Percentiles rank a stretch among this genome's conserved stretches.
phyloP scores from a whole-genome alignment of 176 grass and related monocot species.

The Tillandsia leiboldiana region DNA sequence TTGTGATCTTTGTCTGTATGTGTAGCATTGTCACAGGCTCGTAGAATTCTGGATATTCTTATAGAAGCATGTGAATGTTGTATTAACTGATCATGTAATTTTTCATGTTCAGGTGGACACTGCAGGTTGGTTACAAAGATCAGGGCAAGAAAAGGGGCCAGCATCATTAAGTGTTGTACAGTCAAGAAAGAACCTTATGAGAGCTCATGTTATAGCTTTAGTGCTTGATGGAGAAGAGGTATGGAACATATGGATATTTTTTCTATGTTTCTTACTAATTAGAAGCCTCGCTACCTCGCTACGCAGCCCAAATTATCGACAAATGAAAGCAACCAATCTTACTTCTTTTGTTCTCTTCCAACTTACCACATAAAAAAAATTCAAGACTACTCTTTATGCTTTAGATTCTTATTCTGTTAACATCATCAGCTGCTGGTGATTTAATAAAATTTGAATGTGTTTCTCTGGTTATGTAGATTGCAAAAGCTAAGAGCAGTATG shows the following conservation, averaged over 20 bases:
- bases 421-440: constrained; percentile 1
- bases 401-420: not conserved
- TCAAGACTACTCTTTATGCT: not conserved
- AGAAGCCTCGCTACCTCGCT: not conserved
- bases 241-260: not conserved
- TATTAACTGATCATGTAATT: constrained; percentile 4
- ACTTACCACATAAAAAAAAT: not conserved
- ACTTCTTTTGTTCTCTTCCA: too few species aligned
- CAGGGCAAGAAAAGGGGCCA: constrained; percentile 95
- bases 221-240: constrained; percentile 94
- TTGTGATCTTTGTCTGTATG: too few species aligned
- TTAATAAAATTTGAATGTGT: constrained; percentile 10
- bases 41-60: not conserved
- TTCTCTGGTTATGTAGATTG: constrained; percentile 52
- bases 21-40: too few species aligned
- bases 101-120: constrained; percentile 69
- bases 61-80: constrained; percentile 8
- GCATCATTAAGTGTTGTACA: constrained; percentile 77
- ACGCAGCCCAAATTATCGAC: not conserved
- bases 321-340: not conserved
- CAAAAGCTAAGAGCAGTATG: constrained; percentile 69
- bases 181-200: constrained; percentile 94
- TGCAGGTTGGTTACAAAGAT: constrained; percentile 83
- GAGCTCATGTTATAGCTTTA: constrained; percentile 91
- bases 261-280: not conserved